Base-by-base conservation (phyloP, 768 basidiomycete species). In the Erythrobasidium yunnanense region DNA sequence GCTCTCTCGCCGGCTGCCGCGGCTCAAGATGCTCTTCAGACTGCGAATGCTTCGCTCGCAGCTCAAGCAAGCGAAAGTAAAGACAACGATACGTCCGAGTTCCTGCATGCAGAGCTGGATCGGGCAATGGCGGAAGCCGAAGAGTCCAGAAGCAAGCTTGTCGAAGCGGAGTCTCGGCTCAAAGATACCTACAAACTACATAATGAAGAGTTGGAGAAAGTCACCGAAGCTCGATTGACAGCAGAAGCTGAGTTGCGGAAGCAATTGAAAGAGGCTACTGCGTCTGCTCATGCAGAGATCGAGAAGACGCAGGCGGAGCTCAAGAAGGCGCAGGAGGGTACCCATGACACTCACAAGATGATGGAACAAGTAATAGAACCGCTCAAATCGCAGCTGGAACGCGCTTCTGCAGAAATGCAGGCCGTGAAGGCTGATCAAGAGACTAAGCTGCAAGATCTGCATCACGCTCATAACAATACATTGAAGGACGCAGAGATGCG, bases 101-200 rank as follows among this genome's bases (percentile, higher is more conserved):
- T 60, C n/a, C 38, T 60, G 45, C 57, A 60, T 46, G 23, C 20
- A 5, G 57, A 60, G 27, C 38, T 60, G 3, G 57, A 60, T 60
- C 42, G 18, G 45, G 30, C 57, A 15, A 20, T 60, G 23, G 23
- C 57, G 23, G 57, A 60, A 27, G n/a, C 33, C 2, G 33, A 38
- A n/a, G 57, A 60, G 42, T n/a, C 32, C 20, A 55, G 42, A 7
- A 22, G 54, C 7, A 32, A 23, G 30, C 54, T 34, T 23, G 54
- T 34, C 23, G 54, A 55, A 34, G 4, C 13, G 27, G 30, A 22
- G 27, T 22, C 18, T 55, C 33, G 42, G 33, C 11, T 35, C 5
- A 38, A 30, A 11, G 34, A 38, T 32, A 30, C 33, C 20, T 8
- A 38, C 13, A 38, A 30, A 8, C 54, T 34, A 20, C 54, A 55